Evolutionary conservation across 106 monocot species (phyloP).

Genomic region (Dioscorea dumetorum): DNA sequence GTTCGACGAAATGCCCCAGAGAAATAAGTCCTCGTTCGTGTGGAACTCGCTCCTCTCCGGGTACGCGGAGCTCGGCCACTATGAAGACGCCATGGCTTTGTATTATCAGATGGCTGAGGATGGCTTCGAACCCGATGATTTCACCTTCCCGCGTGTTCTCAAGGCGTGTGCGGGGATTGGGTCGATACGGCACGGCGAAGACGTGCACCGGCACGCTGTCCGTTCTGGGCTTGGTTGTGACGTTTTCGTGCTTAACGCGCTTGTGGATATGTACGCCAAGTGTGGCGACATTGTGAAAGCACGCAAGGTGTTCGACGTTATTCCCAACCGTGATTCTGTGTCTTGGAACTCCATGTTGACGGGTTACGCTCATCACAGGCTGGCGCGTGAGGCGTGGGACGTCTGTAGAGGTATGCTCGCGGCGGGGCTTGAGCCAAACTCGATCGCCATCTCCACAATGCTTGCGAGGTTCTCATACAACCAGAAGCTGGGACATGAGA

Average conservation of each 20-base stretch:
- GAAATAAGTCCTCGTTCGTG: conserved; percentile 27
- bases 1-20: conserved; percentile 65
- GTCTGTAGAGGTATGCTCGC: conserved; percentile 37
- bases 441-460: conserved; percentile 48
- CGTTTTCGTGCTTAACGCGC: conserved; percentile 55
- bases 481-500: conserved; percentile 22
- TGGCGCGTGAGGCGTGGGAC: conserved; percentile 31
- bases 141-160: conserved; percentile 70
- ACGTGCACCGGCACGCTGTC: conserved; percentile 51
- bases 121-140: conserved; percentile 48
- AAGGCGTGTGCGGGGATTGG: conserved; percentile 75
- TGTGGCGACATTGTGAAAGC: conserved; percentile 68
- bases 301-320: conserved; percentile 37
- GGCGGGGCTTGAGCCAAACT: conserved; percentile 30
- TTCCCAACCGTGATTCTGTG: conserved; percentile 30
- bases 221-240: conserved; percentile 45
- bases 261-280: conserved; percentile 80
- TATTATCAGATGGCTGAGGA: conserved; percentile 87
- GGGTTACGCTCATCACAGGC: conserved; percentile 50
- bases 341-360: conserved; percentile 69
- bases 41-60: conserved; percentile 78
- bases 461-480: conserved; percentile 17
- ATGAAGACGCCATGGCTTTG: conserved; percentile 67
- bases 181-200: conserved; percentile 34
- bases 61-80: conserved; percentile 36